These are phyloP conservation scores for Pythium grandisporangium DNA, from an alignment of 352 stramenopile genomes.

Conservation along the genomic window DNA sequence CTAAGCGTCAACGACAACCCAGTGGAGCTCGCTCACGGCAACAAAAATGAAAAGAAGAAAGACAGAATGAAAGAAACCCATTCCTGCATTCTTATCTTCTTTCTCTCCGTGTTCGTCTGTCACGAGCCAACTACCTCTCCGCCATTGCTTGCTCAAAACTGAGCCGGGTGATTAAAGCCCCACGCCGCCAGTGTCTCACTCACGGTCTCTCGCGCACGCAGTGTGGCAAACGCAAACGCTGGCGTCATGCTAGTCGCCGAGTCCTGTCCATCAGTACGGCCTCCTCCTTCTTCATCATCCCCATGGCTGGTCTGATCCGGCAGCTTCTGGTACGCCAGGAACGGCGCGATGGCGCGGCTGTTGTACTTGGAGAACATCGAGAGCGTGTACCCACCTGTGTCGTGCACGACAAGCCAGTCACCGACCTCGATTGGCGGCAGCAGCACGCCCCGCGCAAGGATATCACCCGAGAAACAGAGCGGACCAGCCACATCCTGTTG, in stretches of 20 bases:
- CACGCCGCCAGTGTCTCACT: constrained; percentile 64
- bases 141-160: too few relatives aligned
- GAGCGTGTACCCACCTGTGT: constrained; percentile 84
- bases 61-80: not conserved
- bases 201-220: constrained; percentile 60
- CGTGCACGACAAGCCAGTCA: constrained; percentile 79
- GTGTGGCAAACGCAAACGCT: constrained; percentile 38
- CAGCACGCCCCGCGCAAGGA: constrained; percentile 70
- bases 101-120: not conserved
- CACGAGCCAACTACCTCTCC: not conserved
- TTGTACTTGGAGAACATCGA: constrained; percentile 88
- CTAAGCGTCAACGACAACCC: too few relatives aligned
- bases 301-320: too few relatives aligned
- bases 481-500: constrained; percentile 85
- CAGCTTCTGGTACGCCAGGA: constrained; percentile 76
- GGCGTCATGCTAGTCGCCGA: too few relatives aligned
- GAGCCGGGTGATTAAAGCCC: constrained; percentile 40
- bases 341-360: constrained; percentile 57
- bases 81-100: not conserved
- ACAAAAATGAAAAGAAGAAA: not conserved
- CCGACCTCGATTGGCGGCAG: constrained; percentile 63
- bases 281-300: too few relatives aligned
- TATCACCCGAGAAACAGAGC: constrained; percentile 90
- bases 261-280: constrained; percentile 6
- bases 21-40: too few relatives aligned